A percentile compares a stretch with the other conserved stretches of the same genome.
phyloP scores from a whole-genome alignment of 495 filamentous ascomycete genomes.

The Aspergillus mulundensis region DNA sequence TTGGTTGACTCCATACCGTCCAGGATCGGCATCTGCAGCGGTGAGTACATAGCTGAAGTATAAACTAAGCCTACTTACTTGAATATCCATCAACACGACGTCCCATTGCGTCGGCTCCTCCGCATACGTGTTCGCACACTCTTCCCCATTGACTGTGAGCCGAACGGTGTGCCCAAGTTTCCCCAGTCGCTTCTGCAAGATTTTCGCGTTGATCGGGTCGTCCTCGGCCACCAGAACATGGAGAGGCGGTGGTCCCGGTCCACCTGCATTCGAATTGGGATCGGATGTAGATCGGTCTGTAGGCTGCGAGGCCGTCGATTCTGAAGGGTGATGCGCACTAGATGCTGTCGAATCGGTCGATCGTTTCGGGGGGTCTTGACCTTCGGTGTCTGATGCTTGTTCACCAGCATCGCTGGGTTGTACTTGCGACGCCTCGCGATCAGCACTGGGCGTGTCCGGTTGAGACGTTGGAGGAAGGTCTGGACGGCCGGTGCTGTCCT shows the following conservation, averaged over 20 bases:
- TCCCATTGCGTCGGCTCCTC: slow-evolving; percentile 62
- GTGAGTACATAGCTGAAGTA: too few species aligned
- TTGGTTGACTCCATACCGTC: slow-evolving; percentile 81
- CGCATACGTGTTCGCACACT: slow-evolving; percentile 68
- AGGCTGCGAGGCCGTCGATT: not conserved
- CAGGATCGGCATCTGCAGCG: slow-evolving; percentile 81
- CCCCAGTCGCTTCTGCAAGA: slow-evolving; percentile 77
- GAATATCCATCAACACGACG: slow-evolving; percentile 95
- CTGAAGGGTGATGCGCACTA: not conserved
- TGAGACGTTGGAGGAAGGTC: not conserved
- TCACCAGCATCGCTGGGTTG: not conserved
- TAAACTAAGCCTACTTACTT: too few species aligned
- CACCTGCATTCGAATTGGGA: not conserved
- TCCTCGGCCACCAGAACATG: slow-evolving; percentile 83
- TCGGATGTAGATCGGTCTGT: not conserved
- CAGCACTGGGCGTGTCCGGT: not conserved
- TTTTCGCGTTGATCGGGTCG: slow-evolving; percentile 87
- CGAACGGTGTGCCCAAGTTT: slow-evolving; percentile 72
- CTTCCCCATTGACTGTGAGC: slow-evolving; percentile 80
- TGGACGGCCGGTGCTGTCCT: not conserved
- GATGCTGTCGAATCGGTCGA: not conserved
- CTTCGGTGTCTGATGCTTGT: not conserved
- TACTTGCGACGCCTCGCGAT: not conserved
- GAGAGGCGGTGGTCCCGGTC: slow-evolving; percentile 10
- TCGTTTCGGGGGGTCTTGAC: not conserved